Conservation (phyloP, 345 rosid species). For the Theobroma cacao region DNA sequence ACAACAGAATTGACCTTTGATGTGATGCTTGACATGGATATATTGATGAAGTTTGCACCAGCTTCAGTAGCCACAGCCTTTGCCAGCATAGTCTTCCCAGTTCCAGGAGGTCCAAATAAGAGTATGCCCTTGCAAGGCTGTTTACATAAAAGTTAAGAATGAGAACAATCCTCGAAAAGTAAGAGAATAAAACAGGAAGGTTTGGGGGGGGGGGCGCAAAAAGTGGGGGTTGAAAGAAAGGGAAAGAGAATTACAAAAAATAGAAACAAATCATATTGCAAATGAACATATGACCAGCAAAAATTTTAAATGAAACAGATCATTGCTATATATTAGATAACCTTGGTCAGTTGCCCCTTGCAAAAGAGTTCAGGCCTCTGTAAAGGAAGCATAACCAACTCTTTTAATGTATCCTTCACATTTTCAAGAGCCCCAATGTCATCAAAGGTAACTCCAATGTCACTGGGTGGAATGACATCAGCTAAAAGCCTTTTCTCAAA, state of each 20-base stretch:
- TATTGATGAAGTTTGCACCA: conserved; percentile 89
- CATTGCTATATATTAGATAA: conserved; percentile 11
- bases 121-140: conserved; percentile 96
- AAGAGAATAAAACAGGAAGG: background rate
- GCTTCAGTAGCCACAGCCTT: conserved; percentile 99
- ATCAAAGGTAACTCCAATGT: conserved; percentile 85
- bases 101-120: conserved; percentile 93
- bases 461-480: conserved; percentile 82
- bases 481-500: conserved; percentile 78
- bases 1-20: conserved; percentile 58
- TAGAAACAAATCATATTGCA: background rate
- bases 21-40: conserved; percentile 86
- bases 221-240: too few species aligned
- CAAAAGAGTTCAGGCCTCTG: conserved; percentile 88
- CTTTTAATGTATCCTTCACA: conserved; percentile 87
- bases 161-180: conserved; percentile 6
- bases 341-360: conserved; percentile 88
- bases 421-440: conserved; percentile 92
- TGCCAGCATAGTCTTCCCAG: conserved; percentile 96
- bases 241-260: background rate
- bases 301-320: conserved; percentile 3
- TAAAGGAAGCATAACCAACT: conserved; percentile 90
- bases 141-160: background rate
- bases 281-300: background rate
- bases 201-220: too few species aligned